Conservation (phyloP, 805 yeast genomes). For the Wickerhamiella occidentalis region DNA sequence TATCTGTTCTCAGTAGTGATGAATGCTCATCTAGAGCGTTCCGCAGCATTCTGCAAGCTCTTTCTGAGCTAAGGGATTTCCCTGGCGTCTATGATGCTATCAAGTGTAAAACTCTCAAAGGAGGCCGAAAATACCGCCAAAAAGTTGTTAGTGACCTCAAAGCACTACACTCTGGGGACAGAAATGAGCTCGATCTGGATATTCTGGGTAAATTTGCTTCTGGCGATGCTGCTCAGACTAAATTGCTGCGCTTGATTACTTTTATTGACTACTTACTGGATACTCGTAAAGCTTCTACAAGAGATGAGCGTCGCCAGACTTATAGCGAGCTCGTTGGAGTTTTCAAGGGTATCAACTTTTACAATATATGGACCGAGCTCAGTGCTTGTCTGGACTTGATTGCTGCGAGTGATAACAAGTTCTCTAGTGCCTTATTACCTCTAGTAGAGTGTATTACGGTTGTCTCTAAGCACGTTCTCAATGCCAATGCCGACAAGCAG, state of each 20-base stretch:
- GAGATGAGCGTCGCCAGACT: constrained; percentile 17
- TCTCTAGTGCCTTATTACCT: constrained; percentile 74
- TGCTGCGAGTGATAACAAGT: constrained; percentile 42
- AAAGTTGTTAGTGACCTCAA: constrained; percentile 1
- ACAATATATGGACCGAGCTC: constrained; percentile 67
- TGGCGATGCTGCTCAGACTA: constrained; percentile 77
- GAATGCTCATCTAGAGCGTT: constrained; percentile 79
- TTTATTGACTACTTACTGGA: constrained; percentile 77
- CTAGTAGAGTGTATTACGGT: constrained; percentile 88
- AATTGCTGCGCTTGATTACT: constrained; percentile 70
- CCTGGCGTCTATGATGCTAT: constrained; percentile 25
- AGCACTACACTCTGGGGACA: constrained; percentile 15
- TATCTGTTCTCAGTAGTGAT: constrained; percentile 58
- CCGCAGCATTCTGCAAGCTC: constrained; percentile 67
- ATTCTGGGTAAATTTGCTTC: constrained; percentile 59
- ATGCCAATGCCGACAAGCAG: constrained; percentile 35
- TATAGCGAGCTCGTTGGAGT: constrained; percentile 20
- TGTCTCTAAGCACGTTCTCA: constrained; percentile 74
- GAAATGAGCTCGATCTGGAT: constrained; percentile 40
- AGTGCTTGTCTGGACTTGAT: constrained; percentile 55
- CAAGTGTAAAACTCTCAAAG: not conserved
- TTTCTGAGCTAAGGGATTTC: constrained; percentile 60
- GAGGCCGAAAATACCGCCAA: constrained; percentile 10
- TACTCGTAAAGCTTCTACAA: constrained; percentile 18
- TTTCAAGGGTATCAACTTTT: constrained; percentile 52